These are phyloP conservation scores for Talaromyces borbonicus DNA, from an alignment of 495 filamentous ascomycete genomes.

Conservation along the genomic window DNA sequence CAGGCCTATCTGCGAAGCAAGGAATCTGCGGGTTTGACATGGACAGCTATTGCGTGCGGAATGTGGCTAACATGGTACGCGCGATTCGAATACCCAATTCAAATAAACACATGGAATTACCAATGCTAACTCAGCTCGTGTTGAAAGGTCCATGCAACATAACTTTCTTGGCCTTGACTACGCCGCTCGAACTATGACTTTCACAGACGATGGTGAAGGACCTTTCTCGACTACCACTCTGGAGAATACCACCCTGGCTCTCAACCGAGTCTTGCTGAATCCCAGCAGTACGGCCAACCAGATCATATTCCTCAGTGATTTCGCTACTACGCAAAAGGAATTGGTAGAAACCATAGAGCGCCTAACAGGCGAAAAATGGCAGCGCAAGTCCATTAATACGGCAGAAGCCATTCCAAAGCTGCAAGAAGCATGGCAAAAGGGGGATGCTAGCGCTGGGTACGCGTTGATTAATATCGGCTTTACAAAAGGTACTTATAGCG, in stretches of 20 bases:
- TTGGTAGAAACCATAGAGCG: slow-evolving; percentile 35
- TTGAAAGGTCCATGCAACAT: too few relatives aligned
- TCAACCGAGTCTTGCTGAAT: slow-evolving; percentile 2
- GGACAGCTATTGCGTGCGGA: slow-evolving; percentile 36
- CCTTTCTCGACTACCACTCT: slow-evolving; percentile 5
- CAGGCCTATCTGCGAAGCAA: slow-evolving; percentile 30
- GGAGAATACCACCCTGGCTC: not conserved
- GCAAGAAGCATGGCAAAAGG: slow-evolving; percentile 20
- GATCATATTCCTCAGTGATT: slow-evolving; percentile 37
- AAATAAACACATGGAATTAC: too few relatives aligned
- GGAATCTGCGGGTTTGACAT: slow-evolving; percentile 31
- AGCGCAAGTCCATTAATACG: slow-evolving; percentile 21
- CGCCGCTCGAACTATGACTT: too few relatives aligned
- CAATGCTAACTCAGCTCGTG: too few relatives aligned
- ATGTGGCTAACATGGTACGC: slow-evolving; percentile 7
- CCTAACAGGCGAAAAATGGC: slow-evolving; percentile 30
- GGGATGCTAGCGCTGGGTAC: slow-evolving; percentile 26
- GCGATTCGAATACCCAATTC: not conserved
- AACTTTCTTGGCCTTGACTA: too few relatives aligned
- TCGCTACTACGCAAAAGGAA: slow-evolving; percentile 35
- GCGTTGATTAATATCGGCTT: too few relatives aligned
- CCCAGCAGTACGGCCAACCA: slow-evolving; percentile 30
- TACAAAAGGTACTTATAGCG: too few relatives aligned
- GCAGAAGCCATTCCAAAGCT: slow-evolving; percentile 19
- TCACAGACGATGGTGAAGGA: too few relatives aligned